phyloP scores from a whole-genome alignment of 768 basidiomycete species.

The Xerocomus spinulosus region DNA sequence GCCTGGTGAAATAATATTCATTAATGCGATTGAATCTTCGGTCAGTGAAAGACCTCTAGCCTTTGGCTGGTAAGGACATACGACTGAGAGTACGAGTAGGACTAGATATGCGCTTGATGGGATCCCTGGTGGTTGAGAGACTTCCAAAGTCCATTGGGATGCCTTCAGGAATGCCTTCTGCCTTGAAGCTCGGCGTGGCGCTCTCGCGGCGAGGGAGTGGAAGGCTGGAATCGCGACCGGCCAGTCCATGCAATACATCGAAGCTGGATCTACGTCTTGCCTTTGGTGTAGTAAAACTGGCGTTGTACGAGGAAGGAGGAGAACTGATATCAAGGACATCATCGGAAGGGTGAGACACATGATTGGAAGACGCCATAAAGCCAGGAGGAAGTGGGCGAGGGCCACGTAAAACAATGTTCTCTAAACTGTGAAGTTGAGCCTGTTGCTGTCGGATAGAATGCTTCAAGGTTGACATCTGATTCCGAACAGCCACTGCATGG shows the following conservation, averaged over 20 bases:
- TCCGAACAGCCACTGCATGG: slow-evolving; percentile 62
- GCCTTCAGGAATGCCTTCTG: slow-evolving; percentile 67
- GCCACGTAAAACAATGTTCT: slow-evolving; percentile 61
- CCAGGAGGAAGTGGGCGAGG: slow-evolving; percentile 53
- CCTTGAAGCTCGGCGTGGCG: slow-evolving; percentile 32
- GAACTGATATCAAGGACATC: slow-evolving; percentile 32
- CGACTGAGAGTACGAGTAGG: slow-evolving; percentile 78
- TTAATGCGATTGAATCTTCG: slow-evolving; percentile 18
- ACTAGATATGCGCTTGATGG: slow-evolving; percentile 55
- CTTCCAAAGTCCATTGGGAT: slow-evolving; percentile 56
- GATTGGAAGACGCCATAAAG: slow-evolving; percentile 38
- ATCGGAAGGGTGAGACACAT: slow-evolving; percentile 32
- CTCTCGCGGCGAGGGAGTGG: slow-evolving; percentile 62
- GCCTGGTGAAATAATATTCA: slow-evolving; percentile 40
- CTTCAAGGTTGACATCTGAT: slow-evolving; percentile 76
- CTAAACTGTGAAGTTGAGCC: slow-evolving; percentile 68
- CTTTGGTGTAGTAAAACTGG: slow-evolving; percentile 39
- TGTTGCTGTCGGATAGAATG: slow-evolving; percentile 82
- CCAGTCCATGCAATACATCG: slow-evolving; percentile 64
- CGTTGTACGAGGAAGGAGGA: slow-evolving; percentile 31
- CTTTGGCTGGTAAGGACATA: slow-evolving; percentile 40
- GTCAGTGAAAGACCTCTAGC: slow-evolving; percentile 19
- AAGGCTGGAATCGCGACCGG: slow-evolving; percentile 71
- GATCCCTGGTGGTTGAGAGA: slow-evolving; percentile 34
- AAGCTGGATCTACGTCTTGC: slow-evolving; percentile 63